Conservation (phyloP, 805 yeast genomes). For the Metschnikowia gelsemii region DNA sequence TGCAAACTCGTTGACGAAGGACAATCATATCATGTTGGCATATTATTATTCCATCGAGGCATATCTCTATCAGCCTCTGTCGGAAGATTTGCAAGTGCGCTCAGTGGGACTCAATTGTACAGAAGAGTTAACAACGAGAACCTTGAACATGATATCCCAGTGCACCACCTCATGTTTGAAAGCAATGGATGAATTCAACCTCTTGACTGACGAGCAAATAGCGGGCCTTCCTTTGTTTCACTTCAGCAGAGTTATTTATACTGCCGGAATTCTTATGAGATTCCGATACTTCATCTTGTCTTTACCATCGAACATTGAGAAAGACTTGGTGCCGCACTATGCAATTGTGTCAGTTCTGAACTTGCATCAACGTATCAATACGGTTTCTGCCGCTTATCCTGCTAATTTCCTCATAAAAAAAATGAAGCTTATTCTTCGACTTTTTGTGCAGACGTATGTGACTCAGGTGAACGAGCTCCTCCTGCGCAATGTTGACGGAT, state of each 20-base stretch:
- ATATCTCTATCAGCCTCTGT: slow-evolving; percentile 57
- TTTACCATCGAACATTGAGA: slow-evolving; percentile 46
- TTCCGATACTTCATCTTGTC: slow-evolving; percentile 55
- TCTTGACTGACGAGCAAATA: slow-evolving; percentile 45
- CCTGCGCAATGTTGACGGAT: slow-evolving; percentile 24
- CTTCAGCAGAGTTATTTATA: slow-evolving; percentile 57
- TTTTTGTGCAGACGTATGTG: slow-evolving; percentile 61
- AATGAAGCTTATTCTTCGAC: slow-evolving; percentile 52
- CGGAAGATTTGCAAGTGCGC: slow-evolving; percentile 22
- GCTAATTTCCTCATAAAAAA: slow-evolving; percentile 52
- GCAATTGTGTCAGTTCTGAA: slow-evolving; percentile 38
- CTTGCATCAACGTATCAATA: slow-evolving; percentile 27
- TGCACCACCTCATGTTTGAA: slow-evolving; percentile 55
- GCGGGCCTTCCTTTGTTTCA: slow-evolving; percentile 58
- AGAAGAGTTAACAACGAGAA: slow-evolving; percentile 23
- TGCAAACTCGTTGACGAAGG: slow-evolving; percentile 36
- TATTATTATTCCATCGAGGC: slow-evolving; percentile 66
- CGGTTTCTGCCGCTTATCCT: slow-evolving; percentile 29
- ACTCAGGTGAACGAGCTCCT: slow-evolving; percentile 47
- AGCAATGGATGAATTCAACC: slow-evolving; percentile 49
- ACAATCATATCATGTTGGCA: slow-evolving; percentile 45
- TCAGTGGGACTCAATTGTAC: slow-evolving; percentile 11
- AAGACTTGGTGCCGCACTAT: slow-evolving; percentile 47
- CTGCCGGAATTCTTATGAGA: slow-evolving; percentile 62
- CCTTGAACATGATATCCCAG: slow-evolving; percentile 45